Conservation (phyloP, 192 early-diverging fungal genomes). For the Coemansia sp. region DNA sequence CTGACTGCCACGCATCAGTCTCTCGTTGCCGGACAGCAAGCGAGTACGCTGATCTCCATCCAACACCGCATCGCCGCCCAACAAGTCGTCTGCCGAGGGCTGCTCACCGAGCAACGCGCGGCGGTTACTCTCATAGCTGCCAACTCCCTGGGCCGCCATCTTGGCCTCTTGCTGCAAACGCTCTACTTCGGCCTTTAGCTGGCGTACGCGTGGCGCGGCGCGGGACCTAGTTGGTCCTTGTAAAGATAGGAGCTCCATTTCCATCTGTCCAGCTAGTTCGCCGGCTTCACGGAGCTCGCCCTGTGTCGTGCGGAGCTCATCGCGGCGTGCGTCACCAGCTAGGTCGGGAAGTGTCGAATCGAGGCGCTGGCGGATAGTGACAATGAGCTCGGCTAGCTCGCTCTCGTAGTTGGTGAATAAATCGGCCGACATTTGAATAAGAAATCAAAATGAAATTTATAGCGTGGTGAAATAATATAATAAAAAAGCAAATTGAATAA, state of each 20-base stretch:
- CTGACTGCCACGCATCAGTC: slow-evolving; percentile 76
- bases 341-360: slow-evolving; percentile 62
- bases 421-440: slow-evolving; percentile 61
- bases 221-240: slow-evolving; percentile 65
- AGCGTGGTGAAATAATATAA: neutral
- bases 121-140: slow-evolving; percentile 56
- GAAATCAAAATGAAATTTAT: neutral
- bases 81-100: slow-evolving; percentile 56
- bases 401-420: slow-evolving; percentile 89
- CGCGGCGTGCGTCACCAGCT: slow-evolving; percentile 59
- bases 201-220: slow-evolving; percentile 68
- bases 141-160: slow-evolving; percentile 25
- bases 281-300: slow-evolving; percentile 88
- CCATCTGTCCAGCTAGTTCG: slow-evolving; percentile 94
- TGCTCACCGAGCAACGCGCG: slow-evolving; percentile 66
- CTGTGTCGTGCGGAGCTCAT: slow-evolving; percentile 59
- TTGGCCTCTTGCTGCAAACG: slow-evolving; percentile 73
- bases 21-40: slow-evolving; percentile 85
- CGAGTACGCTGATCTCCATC: slow-evolving; percentile 74
- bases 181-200: slow-evolving; percentile 82
- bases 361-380: slow-evolving; percentile 65
- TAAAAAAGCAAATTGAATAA: neutral
- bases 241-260: slow-evolving; percentile 86
- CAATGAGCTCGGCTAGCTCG: slow-evolving; percentile 71
- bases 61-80: slow-evolving; percentile 35